Evolutionary conservation across 2,329 filamentous ascomycete genomes (phyloP).

Genomic region (Xenosphaeropsis pyriputrescens): DNA sequence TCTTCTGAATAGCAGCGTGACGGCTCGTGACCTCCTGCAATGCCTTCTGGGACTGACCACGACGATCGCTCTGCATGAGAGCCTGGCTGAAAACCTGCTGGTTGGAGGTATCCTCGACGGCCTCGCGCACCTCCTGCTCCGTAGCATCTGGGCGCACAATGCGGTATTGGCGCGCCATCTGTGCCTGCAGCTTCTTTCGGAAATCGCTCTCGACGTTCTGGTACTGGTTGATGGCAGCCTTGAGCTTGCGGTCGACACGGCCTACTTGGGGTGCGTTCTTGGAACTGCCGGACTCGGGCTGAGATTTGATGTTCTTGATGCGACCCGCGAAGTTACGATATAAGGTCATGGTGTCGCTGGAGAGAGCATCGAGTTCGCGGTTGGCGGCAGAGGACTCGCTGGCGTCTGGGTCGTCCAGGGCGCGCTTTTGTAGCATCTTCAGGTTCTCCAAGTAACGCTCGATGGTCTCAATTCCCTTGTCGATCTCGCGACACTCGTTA

Average conservation of each 20-base stretch:
- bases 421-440: conserved; percentile 44
- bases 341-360: conserved; percentile 65
- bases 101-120: conserved; percentile 53
- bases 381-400: conserved; percentile 49
- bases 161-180: conserved; percentile 78
- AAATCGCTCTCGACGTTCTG: conserved; percentile 69
- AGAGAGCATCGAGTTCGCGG: conserved; percentile 57
- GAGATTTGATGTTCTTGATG: conserved; percentile 70
- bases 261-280: conserved; percentile 71
- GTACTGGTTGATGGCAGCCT: conserved; percentile 68
- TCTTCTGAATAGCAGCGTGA: conserved; percentile 79
- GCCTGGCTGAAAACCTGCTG: conserved; percentile 82
- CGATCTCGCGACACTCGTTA: conserved; percentile 72
- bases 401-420: conserved; percentile 62
- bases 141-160: conserved; percentile 76
- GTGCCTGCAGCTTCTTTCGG: conserved; percentile 65
- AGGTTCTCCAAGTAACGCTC: conserved; percentile 60
- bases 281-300: conserved; percentile 56
- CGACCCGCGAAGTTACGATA: conserved; percentile 70
- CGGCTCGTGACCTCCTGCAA: conserved; percentile 69
- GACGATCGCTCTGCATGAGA: conserved; percentile 66
- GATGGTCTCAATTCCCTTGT: conserved; percentile 61
- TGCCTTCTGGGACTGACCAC: conserved; percentile 67
- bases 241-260: conserved; percentile 65
- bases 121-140: conserved; percentile 63